Evolutionary conservation across 352 stramenopile species (phyloP).

Genomic region (Globisporangium nagaii): DNA sequence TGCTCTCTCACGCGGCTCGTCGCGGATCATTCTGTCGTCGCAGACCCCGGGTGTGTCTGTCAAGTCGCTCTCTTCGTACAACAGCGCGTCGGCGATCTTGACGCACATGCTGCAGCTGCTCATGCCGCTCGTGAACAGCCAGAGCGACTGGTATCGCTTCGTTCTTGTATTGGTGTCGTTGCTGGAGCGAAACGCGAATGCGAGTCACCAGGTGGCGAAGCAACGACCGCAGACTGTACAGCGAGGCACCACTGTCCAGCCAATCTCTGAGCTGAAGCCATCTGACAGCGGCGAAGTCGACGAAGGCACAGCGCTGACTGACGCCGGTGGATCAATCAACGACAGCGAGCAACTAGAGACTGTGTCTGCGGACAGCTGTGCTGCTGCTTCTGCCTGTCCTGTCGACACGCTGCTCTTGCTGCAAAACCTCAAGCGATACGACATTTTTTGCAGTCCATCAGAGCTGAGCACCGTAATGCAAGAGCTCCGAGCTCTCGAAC

Average conservation of each 20-base stretch:
- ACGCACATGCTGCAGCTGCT: conserved; percentile 9
- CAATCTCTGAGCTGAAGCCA: neutral
- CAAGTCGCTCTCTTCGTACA: too few relatives aligned
- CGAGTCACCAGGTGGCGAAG: neutral
- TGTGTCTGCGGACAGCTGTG: too few relatives aligned
- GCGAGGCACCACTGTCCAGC: neutral
- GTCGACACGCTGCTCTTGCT: neutral
- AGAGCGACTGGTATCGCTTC: conserved; percentile 24
- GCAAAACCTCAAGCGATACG: neutral
- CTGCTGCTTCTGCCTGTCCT: neutral
- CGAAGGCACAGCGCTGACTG: too few relatives aligned
- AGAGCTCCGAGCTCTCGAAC: neutral
- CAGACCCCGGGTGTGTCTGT: too few relatives aligned
- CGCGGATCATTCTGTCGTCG: too few relatives aligned
- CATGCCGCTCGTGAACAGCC: conserved; percentile 13
- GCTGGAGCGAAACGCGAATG: neutral
- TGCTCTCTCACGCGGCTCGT: neutral
- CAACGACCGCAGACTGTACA: neutral
- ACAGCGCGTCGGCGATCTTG: conserved; percentile 12
- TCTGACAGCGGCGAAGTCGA: too few relatives aligned
- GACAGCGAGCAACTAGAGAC: neutral
- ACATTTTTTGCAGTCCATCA: neutral
- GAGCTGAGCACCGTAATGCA: neutral
- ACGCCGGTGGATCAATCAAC: neutral
- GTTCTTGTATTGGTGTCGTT: conserved; percentile 11